Percentiles rank a stretch among this genome's conserved stretches.
Evolutionary conservation across 805 yeast genomes (phyloP).

Genomic region (Ogataea dorogensis): DNA sequence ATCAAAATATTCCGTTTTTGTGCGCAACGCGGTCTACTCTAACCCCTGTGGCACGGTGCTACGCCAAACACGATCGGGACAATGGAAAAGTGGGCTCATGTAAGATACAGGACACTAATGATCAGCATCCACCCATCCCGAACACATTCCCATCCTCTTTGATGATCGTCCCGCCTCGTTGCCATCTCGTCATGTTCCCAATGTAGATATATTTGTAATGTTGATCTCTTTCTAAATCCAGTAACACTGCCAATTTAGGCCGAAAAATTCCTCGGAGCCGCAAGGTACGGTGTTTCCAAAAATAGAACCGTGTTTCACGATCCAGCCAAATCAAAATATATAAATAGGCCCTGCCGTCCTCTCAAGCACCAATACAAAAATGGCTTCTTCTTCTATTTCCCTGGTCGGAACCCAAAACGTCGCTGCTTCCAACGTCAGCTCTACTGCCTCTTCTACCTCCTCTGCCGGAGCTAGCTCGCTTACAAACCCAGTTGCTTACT

Average conservation of each 20-base stretch:
- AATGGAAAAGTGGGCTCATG: too few species aligned
- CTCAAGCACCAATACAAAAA: constrained; percentile 5
- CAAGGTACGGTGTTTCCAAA: constrained; percentile 17
- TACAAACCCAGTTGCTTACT: constrained; percentile 24
- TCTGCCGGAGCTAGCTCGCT: constrained; percentile 27
- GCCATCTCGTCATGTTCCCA: too few species aligned
- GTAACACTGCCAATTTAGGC: constrained; percentile 9
- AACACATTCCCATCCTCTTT: too few species aligned
- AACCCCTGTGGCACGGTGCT: constrained; percentile 10
- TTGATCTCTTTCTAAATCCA: constrained; percentile 11
- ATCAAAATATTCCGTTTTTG: constrained; percentile 8
- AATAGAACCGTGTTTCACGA: constrained; percentile 18
- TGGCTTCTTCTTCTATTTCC: constrained; percentile 23
- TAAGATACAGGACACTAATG: too few species aligned
- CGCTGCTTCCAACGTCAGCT: constrained; percentile 18
- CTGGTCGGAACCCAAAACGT: constrained; percentile 22
- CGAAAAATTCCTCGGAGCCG: constrained; percentile 15
- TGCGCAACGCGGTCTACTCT: constrained; percentile 1
- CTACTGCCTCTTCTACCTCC: constrained; percentile 20
- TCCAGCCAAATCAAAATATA: constrained; percentile 11
- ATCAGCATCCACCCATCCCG: too few species aligned
- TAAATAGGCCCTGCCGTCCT: constrained; percentile 13
- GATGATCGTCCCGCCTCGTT: too few species aligned
- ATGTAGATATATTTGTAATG: constrained; percentile 1
- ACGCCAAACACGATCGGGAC: constrained; percentile 1